Percentiles rank a stretch among this genome's conserved stretches.
These are phyloP conservation scores for Copromyces sp. DNA, from an alignment of 495 filamentous ascomycete species.

Conservation along the genomic window DNA sequence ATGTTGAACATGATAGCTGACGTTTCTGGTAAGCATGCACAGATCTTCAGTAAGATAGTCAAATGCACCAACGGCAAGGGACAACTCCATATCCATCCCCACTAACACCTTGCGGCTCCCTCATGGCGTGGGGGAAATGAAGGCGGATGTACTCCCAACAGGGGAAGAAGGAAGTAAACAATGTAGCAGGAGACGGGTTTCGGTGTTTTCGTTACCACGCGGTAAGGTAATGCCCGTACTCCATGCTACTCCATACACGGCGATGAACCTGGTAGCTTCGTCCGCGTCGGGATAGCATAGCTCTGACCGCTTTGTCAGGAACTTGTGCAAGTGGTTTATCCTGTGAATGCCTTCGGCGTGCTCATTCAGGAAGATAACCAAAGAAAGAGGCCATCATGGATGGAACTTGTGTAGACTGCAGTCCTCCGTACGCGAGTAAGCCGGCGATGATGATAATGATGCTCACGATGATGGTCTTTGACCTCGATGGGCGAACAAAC, in stretches of 20 bases:
- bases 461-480: neutral
- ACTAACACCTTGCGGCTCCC: neutral
- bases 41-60: neutral
- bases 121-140: neutral
- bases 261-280: neutral
- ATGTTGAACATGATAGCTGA: neutral
- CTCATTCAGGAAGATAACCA: neutral
- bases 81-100: neutral
- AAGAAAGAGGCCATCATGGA: neutral
- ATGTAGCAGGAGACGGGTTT: neutral
- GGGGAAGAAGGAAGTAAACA: neutral
- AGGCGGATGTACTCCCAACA: neutral
- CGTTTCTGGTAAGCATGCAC: neutral
- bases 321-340: neutral
- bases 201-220: neutral
- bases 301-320: neutral
- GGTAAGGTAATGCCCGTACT: neutral
- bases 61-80: neutral
- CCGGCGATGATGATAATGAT: neutral
- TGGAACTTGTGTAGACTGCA: neutral
- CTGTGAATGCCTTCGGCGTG: neutral
- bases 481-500: neutral
- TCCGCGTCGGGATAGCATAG: neutral
- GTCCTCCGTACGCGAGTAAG: neutral
- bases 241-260: neutral